A percentile compares a stretch with the other conserved stretches of the same genome.
Evolutionary conservation across 139 green algal species (phyloP).

Genomic region (Pleodorina starrii): DNA sequence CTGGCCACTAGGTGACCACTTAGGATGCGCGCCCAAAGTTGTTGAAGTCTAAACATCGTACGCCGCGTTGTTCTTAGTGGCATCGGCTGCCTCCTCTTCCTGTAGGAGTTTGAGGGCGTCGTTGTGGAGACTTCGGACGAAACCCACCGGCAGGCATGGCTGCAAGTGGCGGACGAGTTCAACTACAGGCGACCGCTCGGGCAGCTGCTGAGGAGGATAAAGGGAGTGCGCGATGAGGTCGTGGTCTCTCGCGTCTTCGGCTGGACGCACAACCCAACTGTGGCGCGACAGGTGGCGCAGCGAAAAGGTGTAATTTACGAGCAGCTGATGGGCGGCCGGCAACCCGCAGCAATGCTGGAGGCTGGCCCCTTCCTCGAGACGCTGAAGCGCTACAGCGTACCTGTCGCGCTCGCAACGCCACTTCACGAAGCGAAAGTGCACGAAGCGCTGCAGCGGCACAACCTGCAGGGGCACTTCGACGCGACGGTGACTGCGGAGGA

Average conservation of each 20-base stretch:
- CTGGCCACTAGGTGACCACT: too few relatives aligned
- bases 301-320: conserved; percentile 82
- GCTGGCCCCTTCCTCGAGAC: conserved; percentile 80
- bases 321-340: conserved; percentile 43
- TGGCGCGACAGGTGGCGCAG: conserved; percentile 76
- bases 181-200: conserved; percentile 79
- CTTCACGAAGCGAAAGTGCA: conserved; percentile 65
- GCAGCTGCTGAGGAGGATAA: conserved; percentile 75
- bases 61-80: too few relatives aligned
- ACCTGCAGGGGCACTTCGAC: conserved; percentile 79
- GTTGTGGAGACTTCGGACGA: conserved; percentile 76
- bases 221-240: conserved; percentile 94
- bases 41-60: too few relatives aligned
- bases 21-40: too few relatives aligned
- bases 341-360: conserved; percentile 68
- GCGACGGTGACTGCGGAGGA: conserved; percentile 88
- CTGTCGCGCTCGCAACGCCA: conserved; percentile 83
- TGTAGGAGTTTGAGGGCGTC: conserved; percentile 88
- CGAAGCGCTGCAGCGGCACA: conserved; percentile 63
- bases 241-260: conserved; percentile 91
- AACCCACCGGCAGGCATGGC: conserved; percentile 80
- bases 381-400: conserved; percentile 76
- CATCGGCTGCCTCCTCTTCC: too few relatives aligned
- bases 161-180: conserved; percentile 87
- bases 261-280: conserved; percentile 89